phyloP scores from a whole-genome alignment of 1,284 basidiomycete species.

The Ceratobasidium papillatum region DNA sequence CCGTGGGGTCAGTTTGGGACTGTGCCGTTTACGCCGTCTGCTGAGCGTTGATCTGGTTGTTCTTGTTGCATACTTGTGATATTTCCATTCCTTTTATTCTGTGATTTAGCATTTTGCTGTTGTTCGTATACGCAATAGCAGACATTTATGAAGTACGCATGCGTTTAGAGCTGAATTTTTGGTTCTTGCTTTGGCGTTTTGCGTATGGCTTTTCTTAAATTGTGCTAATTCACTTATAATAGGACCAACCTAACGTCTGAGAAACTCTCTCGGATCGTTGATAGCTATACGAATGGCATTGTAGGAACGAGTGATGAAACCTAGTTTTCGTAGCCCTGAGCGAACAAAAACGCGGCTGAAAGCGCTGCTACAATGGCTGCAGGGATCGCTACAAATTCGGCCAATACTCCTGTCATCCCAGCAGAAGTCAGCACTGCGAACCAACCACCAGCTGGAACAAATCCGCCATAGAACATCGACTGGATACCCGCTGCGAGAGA shows the following conservation, averaged over 20 bases:
- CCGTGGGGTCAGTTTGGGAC: constrained; percentile 34
- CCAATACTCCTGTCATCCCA: background rate
- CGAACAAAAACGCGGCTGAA: background rate
- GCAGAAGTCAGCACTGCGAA: constrained; percentile 7
- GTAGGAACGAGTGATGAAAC: too few relatives aligned
- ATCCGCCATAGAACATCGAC: background rate
- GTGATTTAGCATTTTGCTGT: constrained; percentile 14
- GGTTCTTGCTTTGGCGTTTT: background rate
- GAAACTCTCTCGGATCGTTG: too few relatives aligned
- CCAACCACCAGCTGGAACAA: background rate
- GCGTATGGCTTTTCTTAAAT: background rate
- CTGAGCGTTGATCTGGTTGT: constrained; percentile 8
- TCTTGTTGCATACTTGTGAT: background rate
- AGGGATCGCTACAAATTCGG: background rate
- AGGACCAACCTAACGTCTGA: too few relatives aligned
- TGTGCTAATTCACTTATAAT: too few relatives aligned
- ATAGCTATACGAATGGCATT: too few relatives aligned
- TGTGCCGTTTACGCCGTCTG: constrained; percentile 28
- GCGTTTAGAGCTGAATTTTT: background rate
- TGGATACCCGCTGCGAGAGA: constrained; percentile 2
- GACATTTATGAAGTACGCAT: constrained; percentile 5
- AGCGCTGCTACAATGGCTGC: background rate
- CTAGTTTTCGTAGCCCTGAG: background rate
- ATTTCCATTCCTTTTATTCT: background rate
- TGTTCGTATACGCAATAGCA: constrained; percentile 10